phyloP scores from a whole-genome alignment of 352 stramenopile species.

The Phytophthora nicotianae region DNA sequence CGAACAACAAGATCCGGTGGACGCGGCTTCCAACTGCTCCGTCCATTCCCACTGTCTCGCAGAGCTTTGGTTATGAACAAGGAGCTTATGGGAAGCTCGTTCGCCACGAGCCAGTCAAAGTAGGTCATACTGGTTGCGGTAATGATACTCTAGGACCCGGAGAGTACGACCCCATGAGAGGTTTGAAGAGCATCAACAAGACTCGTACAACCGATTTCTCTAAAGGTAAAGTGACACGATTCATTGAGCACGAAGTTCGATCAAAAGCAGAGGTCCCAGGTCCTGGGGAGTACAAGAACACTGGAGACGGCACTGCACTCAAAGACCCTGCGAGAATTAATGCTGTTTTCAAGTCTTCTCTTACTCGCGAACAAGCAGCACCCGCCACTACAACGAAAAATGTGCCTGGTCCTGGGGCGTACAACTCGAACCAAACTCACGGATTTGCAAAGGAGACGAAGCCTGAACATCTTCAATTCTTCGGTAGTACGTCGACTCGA shows the following conservation, averaged over 20 bases:
- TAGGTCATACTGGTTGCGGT: conserved; percentile 58
- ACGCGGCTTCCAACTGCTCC: conserved; percentile 68
- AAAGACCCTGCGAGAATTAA: conserved; percentile 60
- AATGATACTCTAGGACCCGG: conserved; percentile 70
- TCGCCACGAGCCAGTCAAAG: conserved; percentile 60
- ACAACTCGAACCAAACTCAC: conserved; percentile 51
- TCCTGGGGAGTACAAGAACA: conserved; percentile 64
- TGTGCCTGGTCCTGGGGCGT: conserved; percentile 69
- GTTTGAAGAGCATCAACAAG: conserved; percentile 73
- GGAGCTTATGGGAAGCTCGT: conserved; percentile 73
- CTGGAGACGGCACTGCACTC: conserved; percentile 20
- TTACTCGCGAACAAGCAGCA: conserved; percentile 56
- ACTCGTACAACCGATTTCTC: conserved; percentile 71
- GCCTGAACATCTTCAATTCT: conserved; percentile 81
- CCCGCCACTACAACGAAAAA: conserved; percentile 36
- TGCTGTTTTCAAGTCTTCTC: conserved; percentile 74
- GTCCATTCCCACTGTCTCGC: conserved; percentile 70
- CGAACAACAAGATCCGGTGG: conserved; percentile 66
- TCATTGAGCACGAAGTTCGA: conserved; percentile 69
- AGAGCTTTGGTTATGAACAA: conserved; percentile 86
- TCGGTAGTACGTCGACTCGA: conserved; percentile 73
- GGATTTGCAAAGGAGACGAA: conserved; percentile 52
- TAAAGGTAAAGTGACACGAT: conserved; percentile 67
- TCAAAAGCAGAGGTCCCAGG: conserved; percentile 57
- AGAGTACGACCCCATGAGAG: conserved; percentile 73